Evolutionary conservation across 345 rosid species (phyloP).

Genomic region (Salix exigua): DNA sequence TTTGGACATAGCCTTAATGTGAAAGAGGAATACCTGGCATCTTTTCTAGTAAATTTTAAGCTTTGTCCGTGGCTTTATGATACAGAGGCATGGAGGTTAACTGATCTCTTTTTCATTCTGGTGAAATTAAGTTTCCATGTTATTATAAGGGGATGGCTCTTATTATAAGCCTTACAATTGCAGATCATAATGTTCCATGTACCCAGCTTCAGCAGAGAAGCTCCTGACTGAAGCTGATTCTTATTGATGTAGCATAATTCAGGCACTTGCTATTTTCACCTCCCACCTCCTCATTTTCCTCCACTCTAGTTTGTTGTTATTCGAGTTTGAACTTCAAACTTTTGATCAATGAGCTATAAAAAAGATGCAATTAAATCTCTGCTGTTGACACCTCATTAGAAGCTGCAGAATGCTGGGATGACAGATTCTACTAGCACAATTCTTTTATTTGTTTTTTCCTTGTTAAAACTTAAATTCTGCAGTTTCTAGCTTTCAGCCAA

Average conservation of each 20-base stretch:
- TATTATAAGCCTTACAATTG: not conserved
- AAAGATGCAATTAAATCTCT: not conserved
- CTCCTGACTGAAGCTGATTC: not conserved
- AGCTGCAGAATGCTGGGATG: constrained; percentile 1
- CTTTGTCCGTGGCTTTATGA: not conserved
- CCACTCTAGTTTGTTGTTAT: not conserved
- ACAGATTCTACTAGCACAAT: not conserved
- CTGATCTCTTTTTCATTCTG: not conserved
- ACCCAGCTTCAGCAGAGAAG: not conserved
- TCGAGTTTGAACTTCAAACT: not conserved
- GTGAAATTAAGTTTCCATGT: not conserved
- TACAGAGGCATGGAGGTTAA: not conserved
- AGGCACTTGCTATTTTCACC: not conserved
- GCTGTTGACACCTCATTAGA: not conserved
- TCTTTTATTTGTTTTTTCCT: not conserved
- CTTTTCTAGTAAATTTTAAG: not conserved
- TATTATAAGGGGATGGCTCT: not conserved
- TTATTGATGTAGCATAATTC: not conserved
- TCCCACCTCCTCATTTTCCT: too few species aligned
- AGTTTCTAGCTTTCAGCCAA: constrained; percentile 8
- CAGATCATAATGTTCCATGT: not conserved
- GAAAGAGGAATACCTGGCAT: not conserved
- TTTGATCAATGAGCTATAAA: not conserved
- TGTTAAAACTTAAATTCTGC: not conserved
- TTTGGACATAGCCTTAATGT: not conserved